A percentile compares a stretch with the other conserved stretches of the same genome.
Evolutionary conservation across 179 eudicot genomes (phyloP).

Genomic region (Camellia oleifera): DNA sequence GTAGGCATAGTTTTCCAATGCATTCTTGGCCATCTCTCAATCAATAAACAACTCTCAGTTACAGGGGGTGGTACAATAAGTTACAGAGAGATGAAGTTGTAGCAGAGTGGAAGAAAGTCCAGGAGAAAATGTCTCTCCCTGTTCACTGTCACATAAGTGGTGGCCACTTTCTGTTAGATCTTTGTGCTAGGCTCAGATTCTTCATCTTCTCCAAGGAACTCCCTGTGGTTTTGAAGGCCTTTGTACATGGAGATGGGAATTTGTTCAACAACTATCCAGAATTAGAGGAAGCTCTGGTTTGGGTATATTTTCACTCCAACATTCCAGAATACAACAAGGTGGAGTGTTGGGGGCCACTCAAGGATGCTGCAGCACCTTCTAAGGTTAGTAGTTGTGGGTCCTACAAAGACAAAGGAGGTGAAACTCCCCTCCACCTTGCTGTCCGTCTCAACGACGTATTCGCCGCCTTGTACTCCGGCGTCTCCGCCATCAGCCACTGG

Average conservation of each 20-base stretch:
- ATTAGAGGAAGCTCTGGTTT: constrained; percentile 65
- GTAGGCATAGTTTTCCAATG: too few relatives aligned
- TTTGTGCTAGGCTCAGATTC: constrained; percentile 71
- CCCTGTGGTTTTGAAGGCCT: constrained; percentile 95
- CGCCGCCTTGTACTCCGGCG: too few relatives aligned
- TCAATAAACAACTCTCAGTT: constrained; percentile 84
- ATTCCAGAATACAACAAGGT: constrained; percentile 79
- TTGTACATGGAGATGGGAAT: constrained; percentile 76
- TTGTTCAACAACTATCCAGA: constrained; percentile 79
- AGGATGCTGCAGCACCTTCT: constrained; percentile 43
- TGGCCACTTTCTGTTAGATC: constrained; percentile 79
- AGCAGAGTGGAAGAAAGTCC: constrained; percentile 95
- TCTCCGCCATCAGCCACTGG: too few relatives aligned
- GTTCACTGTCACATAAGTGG: constrained; percentile 98
- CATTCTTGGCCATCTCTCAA: constrained; percentile 87
- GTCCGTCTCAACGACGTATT: too few relatives aligned
- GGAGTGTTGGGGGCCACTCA: constrained; percentile 94
- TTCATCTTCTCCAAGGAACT: constrained; percentile 92
- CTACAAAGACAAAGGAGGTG: constrained; percentile 3
- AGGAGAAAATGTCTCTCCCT: constrained; percentile 87
- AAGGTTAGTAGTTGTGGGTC: constrained; percentile 1
- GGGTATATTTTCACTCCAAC: constrained; percentile 97
- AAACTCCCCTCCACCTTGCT: too few relatives aligned
- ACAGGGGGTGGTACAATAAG: constrained; percentile 92
- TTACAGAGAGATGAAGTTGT: constrained; percentile 92